A percentile compares a stretch with the other conserved stretches of the same genome.
Evolutionary conservation across 495 filamentous ascomycete genomes (phyloP).

Genomic region (Astrocystis sublimbata): DNA sequence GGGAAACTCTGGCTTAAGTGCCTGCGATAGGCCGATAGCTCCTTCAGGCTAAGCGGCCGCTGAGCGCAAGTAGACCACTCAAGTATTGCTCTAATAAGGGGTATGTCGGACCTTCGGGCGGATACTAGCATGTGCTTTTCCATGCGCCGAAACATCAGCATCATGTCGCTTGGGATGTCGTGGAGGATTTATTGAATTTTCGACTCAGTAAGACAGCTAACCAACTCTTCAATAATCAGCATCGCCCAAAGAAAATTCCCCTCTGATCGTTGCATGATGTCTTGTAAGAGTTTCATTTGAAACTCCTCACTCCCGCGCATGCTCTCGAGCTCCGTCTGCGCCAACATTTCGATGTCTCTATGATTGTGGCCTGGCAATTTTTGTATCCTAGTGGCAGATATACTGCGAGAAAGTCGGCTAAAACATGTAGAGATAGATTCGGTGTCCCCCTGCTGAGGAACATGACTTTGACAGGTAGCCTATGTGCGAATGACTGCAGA

Average conservation of each 20-base stretch:
- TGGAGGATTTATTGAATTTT: constrained; percentile 33
- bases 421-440: constrained; percentile 21
- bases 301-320: constrained; percentile 1
- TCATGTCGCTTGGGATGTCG: constrained; percentile 44
- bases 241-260: constrained; percentile 30
- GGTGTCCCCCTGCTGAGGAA: constrained; percentile 24
- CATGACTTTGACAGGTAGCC: constrained; percentile 24
- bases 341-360: constrained; percentile 28
- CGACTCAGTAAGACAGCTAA: constrained; percentile 30
- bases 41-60: constrained; percentile 32
- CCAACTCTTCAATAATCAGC: constrained; percentile 38
- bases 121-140: constrained; percentile 26
- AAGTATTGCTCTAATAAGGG: constrained; percentile 33
- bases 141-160: constrained; percentile 43
- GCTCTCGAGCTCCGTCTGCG: constrained; percentile 21
- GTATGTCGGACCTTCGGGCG: constrained; percentile 18
- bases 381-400: constrained; percentile 15
- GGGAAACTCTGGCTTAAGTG: constrained; percentile 24
- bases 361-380: constrained; percentile 16
- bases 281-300: neutral
- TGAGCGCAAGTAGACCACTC: constrained; percentile 32
- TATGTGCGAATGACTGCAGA: constrained; percentile 5
- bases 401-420: neutral
- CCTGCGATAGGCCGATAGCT: constrained; percentile 35
- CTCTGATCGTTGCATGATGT: constrained; percentile 4